Base-by-base conservation (phyloP, 306 rosid genomes). In the Sicyos edulis region DNA sequence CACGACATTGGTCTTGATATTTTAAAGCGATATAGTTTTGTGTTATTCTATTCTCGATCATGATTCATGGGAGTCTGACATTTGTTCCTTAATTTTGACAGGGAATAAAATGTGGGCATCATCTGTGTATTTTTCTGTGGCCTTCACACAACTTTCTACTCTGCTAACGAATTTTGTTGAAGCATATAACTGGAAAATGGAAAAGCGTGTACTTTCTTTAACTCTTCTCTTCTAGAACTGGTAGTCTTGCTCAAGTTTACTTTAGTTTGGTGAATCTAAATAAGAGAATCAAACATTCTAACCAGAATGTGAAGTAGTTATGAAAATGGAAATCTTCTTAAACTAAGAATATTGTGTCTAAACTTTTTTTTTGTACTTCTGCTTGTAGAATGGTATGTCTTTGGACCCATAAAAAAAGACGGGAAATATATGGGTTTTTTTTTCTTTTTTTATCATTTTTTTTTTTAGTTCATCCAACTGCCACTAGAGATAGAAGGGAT, bases 201-300 rank as follows among this genome's bases (percentile, higher is more conserved):
- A 55, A 66, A 66, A 45, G 54, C 45, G 45, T 66, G 71, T 66
- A 10, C 34, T 66, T 65, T 45, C 54, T 19, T 45, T 49, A 45
- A 45, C 71, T 66, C 37, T 66, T 22, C n/a, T 22, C n/a, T 37
- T 17, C 2, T 63, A 40, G n/a, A n/a, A 63, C 16, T 37, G 2
- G 29, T 10, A 45, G 55, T 19, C 54, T 63, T 40, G 37, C 7
- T 66, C 19, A 20, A 45, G 37, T 45, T 17, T 34, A 17, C 54
- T 66, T 45, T 19, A 45, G 54, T 66, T 11, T 66, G 34, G 7
- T 19, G 71, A 66, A 66, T 19, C 26, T 16, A 20, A 66, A 66
- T 45, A 45, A 20, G 37, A 66, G 54, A 66, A 45, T 45, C 20
- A 10, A 63, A 63, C 70, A 2, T 37, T 63, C 71, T 44, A 66